Evolutionary conservation across 169 alveolate genomes (phyloP).

Genomic region (Cytauxzoon felis): DNA sequence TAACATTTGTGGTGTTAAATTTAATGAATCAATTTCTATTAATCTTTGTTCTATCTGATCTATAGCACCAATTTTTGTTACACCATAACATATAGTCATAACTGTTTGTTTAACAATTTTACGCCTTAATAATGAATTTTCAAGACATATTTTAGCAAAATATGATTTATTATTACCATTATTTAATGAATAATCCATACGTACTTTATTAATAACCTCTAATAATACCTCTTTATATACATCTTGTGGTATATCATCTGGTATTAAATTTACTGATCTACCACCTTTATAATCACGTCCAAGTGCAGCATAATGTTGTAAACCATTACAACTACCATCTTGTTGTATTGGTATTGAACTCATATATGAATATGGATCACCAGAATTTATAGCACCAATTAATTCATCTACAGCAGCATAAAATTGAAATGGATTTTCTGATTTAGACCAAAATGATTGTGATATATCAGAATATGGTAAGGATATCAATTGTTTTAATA

Average conservation of each 20-base stretch:
- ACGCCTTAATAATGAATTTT: slow-evolving; percentile 80
- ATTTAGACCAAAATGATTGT: slow-evolving; percentile 78
- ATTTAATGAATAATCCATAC: slow-evolving; percentile 43
- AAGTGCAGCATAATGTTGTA: slow-evolving; percentile 94
- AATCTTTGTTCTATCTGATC: slow-evolving; percentile 64
- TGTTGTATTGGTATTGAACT: slow-evolving; percentile 91
- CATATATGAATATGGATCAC: slow-evolving; percentile 78
- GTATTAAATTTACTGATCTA: slow-evolving; percentile 86
- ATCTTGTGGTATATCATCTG: slow-evolving; percentile 91
- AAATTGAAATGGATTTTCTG: slow-evolving; percentile 94
- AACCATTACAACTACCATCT: slow-evolving; percentile 97
- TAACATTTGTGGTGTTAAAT: slow-evolving; percentile 43
- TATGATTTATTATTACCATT: not conserved
- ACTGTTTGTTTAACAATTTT: slow-evolving; percentile 97
- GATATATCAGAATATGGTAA: slow-evolving; percentile 78
- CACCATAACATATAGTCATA: slow-evolving; percentile 98
- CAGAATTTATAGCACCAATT: slow-evolving; percentile 73
- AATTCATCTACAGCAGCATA: slow-evolving; percentile 86
- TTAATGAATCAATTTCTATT: slow-evolving; percentile 48
- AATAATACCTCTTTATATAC: slow-evolving; percentile 88
- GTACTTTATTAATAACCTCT: slow-evolving; percentile 64
- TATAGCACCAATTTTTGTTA: slow-evolving; percentile 90
- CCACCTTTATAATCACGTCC: slow-evolving; percentile 95
- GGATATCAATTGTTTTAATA: slow-evolving; percentile 63
- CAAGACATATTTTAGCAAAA: slow-evolving; percentile 59